phyloP scores from a whole-genome alignment of 306 rosid species.

The Gynostemma pentaphyllum region DNA sequence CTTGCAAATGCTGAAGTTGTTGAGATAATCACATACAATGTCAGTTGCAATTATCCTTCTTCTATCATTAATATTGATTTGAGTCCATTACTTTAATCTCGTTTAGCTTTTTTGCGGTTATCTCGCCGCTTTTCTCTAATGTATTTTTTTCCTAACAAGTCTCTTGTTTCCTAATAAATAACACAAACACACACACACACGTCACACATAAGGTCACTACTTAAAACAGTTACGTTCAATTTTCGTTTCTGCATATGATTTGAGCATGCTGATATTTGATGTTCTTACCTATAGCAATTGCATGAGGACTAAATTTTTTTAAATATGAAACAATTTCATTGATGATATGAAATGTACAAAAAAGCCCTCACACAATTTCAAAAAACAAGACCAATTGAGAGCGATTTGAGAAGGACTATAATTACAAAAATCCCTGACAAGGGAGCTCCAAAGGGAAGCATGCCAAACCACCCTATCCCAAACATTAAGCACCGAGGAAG shows the following conservation, averaged over 20 bases:
- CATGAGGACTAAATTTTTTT: neutral
- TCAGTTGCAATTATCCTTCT: conserved; percentile 31
- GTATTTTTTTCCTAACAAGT: neutral
- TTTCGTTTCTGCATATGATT: conserved; percentile 1
- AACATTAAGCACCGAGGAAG: no score
- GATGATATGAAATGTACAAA: no score
- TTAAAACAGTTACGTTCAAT: neutral
- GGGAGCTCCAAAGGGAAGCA: no score
- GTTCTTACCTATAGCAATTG: neutral
- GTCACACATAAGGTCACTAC: conserved; percentile 50
- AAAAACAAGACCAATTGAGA: no score
- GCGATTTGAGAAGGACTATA: no score
- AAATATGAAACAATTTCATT: no score
- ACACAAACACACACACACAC: neutral
- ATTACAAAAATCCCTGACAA: no score
- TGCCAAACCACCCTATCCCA: no score
- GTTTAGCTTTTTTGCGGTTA: neutral
- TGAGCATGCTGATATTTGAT: neutral
- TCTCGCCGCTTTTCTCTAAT: neutral
- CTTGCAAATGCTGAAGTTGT: conserved; percentile 99
- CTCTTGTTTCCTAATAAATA: neutral
- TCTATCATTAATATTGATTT: neutral
- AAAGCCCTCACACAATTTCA: no score
- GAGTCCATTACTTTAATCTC: neutral
- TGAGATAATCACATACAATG: conserved; percentile 94